Percentiles rank a stretch among this genome's conserved stretches.
These are phyloP conservation scores for Trichothecium sympodiale DNA, from an alignment of 2,329 filamentous ascomycete genomes.

Conservation along the genomic window DNA sequence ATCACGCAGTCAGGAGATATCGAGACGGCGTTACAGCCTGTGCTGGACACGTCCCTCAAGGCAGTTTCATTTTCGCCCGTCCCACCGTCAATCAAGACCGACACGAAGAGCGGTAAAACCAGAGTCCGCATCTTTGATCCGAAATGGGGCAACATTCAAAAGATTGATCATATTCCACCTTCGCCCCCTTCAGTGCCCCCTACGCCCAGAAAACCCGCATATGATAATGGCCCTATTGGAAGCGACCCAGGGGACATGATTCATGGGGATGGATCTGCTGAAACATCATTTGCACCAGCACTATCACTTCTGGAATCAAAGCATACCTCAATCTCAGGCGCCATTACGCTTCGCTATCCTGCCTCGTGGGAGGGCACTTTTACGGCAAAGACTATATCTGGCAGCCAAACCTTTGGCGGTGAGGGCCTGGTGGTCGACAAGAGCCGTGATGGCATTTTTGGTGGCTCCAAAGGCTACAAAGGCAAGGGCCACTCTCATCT, in stretches of 20 bases:
- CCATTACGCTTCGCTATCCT: constrained; percentile 32
- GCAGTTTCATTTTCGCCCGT: not conserved
- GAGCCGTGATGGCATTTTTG: constrained; percentile 20
- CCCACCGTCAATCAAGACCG: constrained; percentile 19
- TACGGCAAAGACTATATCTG: constrained; percentile 26
- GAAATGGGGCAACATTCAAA: constrained; percentile 23
- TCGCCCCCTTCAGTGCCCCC: too few relatives aligned
- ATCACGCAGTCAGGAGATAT: constrained; percentile 29
- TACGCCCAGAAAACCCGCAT: too few relatives aligned
- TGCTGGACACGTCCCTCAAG: constrained; percentile 19
- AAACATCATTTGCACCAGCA: constrained; percentile 4
- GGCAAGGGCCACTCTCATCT: constrained; percentile 25
- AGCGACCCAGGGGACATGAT: not conserved
- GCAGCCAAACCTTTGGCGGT: constrained; percentile 27
- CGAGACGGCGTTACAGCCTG: constrained; percentile 28
- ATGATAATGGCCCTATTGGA: too few relatives aligned
- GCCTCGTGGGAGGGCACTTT: constrained; percentile 37
- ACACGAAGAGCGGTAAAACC: constrained; percentile 31
- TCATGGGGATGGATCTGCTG: not conserved
- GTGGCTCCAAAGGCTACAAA: constrained; percentile 26
- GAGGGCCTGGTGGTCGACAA: constrained; percentile 27
- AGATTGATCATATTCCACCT: constrained; percentile 5
- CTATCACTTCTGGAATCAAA: constrained; percentile 22
- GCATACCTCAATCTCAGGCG: constrained; percentile 34
- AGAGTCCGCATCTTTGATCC: constrained; percentile 30